phyloP scores from a whole-genome alignment of 164 flowering plant species.

The Paratinospora sagittata region DNA sequence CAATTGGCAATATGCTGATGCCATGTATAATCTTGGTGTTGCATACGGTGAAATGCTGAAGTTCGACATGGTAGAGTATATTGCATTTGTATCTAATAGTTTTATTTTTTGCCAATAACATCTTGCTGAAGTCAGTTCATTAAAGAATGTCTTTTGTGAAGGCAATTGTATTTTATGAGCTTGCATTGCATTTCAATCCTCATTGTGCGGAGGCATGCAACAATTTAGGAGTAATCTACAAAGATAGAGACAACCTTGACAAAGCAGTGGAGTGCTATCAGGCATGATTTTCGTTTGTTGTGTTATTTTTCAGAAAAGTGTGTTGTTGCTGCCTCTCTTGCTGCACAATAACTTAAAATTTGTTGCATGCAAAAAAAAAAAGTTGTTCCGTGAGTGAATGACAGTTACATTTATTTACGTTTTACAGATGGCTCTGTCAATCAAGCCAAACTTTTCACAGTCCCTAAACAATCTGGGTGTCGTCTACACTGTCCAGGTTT shows the following conservation, averaged over 20 bases:
- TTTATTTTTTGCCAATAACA: slow-evolving; percentile 4
- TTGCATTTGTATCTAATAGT: background rate
- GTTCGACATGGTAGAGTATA: slow-evolving; percentile 76
- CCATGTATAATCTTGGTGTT: slow-evolving; percentile 99
- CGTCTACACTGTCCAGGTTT: slow-evolving; percentile 98
- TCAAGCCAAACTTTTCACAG: slow-evolving; percentile 95
- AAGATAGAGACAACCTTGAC: slow-evolving; percentile 97
- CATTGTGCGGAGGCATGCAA: slow-evolving; percentile 99
- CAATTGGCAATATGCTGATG: slow-evolving; percentile 99
- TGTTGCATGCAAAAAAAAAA: no score
- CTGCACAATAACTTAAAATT: background rate
- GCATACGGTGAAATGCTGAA: slow-evolving; percentile 99
- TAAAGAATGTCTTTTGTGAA: slow-evolving; percentile 30
- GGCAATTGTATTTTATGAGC: slow-evolving; percentile 97
- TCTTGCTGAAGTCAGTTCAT: slow-evolving; percentile 7
- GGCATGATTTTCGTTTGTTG: slow-evolving; percentile 30
- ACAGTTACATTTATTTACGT: background rate
- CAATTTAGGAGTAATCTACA: slow-evolving; percentile 94
- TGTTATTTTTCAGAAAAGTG: background rate
- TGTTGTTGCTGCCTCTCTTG: background rate
- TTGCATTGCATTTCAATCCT: slow-evolving; percentile 96
- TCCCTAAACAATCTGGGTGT: slow-evolving; percentile 98
- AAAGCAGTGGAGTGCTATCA: slow-evolving; percentile 99
- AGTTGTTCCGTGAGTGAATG: slow-evolving; percentile 6
- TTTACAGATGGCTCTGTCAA: slow-evolving; percentile 82